Evolutionary conservation across 352 stramenopile species (phyloP), one percentile per base, ranked within the genome.

Genomic region (Globisporangium sylvaticum): DNA sequence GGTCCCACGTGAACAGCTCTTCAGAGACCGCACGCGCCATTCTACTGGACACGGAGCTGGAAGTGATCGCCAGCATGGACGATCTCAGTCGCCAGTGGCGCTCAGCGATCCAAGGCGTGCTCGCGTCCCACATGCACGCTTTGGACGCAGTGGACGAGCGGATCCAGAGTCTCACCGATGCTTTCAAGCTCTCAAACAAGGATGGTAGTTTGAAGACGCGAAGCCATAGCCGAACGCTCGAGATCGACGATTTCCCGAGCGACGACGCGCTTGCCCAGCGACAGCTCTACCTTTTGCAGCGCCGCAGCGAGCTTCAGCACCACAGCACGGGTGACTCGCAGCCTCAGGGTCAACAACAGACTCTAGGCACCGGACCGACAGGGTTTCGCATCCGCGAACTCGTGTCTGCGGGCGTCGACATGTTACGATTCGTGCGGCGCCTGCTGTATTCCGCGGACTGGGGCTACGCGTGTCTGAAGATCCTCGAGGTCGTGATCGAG

Each of bases 401-500:
- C 10, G 46, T 50, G 15, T 29, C 46, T 32, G 31, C 31, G 12
- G 39, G 32, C 9, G 2, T 58, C 29, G 37, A 54, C 8, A n/a
- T 46, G 20, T 27, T 20, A 20, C 10, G 29, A n/a, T 60, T 18
- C 39, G 18, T 42, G 53, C 55, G 60, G 14, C 31, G 44, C 9
- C 20, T 70, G 5, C 12, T 61, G 24, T 32, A 46, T 20, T 18
- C 54, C 10, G 57, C 29, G 4, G 58, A 65, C 22, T 85, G 75
- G 67, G 64, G 75, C 34, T 70, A 79, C 32, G 56, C 79, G 55
- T 67, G 66, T 14, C 20, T 83, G 55, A 34, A 73, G 22, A 60
- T 74, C 31, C 53, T 69, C 31, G 74, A 83, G 62, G 64, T 86
- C n/a, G 61, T 71, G 31, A 62, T 80, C 31, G 65, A 69, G 10